These are phyloP conservation scores for Amanita subjunquillea DNA, from an alignment of 768 basidiomycete genomes.

Conservation along the genomic window DNA sequence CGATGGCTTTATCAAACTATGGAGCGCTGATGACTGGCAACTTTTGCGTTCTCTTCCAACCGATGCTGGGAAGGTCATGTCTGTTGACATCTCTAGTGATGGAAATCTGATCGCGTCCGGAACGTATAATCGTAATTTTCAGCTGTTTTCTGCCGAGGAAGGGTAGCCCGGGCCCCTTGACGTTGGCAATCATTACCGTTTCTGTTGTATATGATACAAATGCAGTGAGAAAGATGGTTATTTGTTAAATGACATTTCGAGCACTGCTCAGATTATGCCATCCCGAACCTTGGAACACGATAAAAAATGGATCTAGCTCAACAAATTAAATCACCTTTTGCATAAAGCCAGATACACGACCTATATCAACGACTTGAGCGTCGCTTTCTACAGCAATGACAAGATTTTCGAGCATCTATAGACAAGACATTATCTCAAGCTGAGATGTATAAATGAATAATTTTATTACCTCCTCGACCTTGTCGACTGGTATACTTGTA, in stretches of 20 bases:
- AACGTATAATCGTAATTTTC: conserved; percentile 91
- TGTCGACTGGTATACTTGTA: conserved; percentile 77
- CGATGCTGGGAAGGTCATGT: conserved; percentile 98
- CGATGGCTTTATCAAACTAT: conserved; percentile 90
- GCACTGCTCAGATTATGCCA: conserved; percentile 33
- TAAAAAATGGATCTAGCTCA: neutral
- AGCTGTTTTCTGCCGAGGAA: conserved; percentile 77
- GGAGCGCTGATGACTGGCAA: conserved; percentile 99
- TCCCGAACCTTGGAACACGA: conserved; percentile 38
- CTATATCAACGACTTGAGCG: conserved; percentile 69
- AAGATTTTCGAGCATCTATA: conserved; percentile 77
- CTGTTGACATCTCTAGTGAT: conserved; percentile 82
- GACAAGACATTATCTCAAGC: conserved; percentile 9
- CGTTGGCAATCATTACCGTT: neutral
- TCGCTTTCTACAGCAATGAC: conserved; percentile 87
- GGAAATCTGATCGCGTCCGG: conserved; percentile 80
- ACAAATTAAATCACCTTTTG: conserved; percentile 49
- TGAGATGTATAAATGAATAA: conserved; percentile 8
- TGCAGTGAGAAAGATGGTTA: conserved; percentile 12
- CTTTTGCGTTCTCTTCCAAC: conserved; percentile 80
- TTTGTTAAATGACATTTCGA: conserved; percentile 11
- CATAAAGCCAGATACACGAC: conserved; percentile 84
- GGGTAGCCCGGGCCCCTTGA: neutral
- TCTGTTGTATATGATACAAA: conserved; percentile 21
- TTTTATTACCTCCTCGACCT: conserved; percentile 70